Percentiles rank a stretch among this genome's conserved stretches.
Conservation (phyloP, 2,329 filamentous ascomycete species). For the Penicillium oxalicum region DNA sequence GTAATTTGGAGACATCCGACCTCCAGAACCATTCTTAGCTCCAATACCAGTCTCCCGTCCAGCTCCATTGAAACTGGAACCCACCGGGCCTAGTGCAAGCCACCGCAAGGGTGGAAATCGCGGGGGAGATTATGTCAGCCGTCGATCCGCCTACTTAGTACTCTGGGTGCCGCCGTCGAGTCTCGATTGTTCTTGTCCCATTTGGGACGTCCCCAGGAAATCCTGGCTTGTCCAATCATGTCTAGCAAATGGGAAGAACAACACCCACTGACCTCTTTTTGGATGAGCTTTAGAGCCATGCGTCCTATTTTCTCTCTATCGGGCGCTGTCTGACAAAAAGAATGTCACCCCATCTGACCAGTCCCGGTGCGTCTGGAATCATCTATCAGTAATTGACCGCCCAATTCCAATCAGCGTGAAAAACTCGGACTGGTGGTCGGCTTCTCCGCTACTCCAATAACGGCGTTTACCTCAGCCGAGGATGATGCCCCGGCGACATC, state of each 20-base stretch:
- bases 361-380: too few species aligned
- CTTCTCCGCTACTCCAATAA: conserved; percentile 16
- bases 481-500: conserved; percentile 20
- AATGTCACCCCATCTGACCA: neutral
- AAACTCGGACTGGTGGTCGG: neutral
- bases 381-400: too few species aligned
- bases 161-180: too few species aligned
- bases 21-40: neutral
- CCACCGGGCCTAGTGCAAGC: neutral
- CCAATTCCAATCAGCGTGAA: too few species aligned
- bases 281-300: too few species aligned
- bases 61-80: neutral
- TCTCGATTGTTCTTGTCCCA: neutral
- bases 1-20: too few species aligned
- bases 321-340: neutral
- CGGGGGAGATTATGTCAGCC: conserved; percentile 3
- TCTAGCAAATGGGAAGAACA: too few species aligned
- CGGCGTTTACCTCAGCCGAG: conserved; percentile 23
- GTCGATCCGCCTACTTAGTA: conserved; percentile 1
- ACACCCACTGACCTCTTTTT: too few species aligned
- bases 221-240: too few species aligned
- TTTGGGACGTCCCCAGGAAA: neutral
- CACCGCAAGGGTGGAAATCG: neutral
- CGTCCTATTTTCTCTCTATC: too few species aligned
- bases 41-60: too few species aligned